These are phyloP conservation scores for Microbotryum intermedium DNA, from an alignment of 1,284 basidiomycete genomes.

Conservation along the genomic window DNA sequence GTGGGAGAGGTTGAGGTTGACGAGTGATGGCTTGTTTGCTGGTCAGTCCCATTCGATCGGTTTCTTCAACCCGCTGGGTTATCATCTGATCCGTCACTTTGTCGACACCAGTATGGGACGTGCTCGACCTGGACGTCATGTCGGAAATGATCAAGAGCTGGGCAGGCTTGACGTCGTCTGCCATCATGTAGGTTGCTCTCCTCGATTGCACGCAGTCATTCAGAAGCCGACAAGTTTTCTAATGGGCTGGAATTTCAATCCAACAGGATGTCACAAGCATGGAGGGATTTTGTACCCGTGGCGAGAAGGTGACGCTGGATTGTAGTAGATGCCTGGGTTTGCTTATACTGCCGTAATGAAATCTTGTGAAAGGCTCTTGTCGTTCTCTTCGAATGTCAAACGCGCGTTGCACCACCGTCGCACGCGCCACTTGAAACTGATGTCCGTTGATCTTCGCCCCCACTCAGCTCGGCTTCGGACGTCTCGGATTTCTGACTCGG, in stretches of 20 bases:
- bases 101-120: conserved; percentile 19
- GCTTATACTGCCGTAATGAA: too few species aligned
- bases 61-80: too few species aligned
- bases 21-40: conserved; percentile 14
- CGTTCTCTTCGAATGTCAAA: too few species aligned
- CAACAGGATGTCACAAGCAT: conserved; percentile 1
- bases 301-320: too few species aligned
- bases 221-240: not conserved
- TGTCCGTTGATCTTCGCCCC: too few species aligned
- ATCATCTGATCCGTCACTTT: not conserved
- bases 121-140: conserved; percentile 9
- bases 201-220: not conserved
- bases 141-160: not conserved
- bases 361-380: too few species aligned
- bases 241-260: too few species aligned
- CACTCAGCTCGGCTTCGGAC: too few species aligned
- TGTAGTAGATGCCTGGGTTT: too few species aligned
- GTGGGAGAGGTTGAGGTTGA: conserved; percentile 12
- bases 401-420: too few species aligned
- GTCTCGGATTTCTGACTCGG: too few species aligned
- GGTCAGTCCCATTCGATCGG: not conserved
- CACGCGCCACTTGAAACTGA: too few species aligned
- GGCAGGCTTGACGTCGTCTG: not conserved
- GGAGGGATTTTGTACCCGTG: not conserved
- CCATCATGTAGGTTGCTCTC: not conserved